phyloP scores from a whole-genome alignment of 768 basidiomycete species.

The Gymnopilus junonius region DNA sequence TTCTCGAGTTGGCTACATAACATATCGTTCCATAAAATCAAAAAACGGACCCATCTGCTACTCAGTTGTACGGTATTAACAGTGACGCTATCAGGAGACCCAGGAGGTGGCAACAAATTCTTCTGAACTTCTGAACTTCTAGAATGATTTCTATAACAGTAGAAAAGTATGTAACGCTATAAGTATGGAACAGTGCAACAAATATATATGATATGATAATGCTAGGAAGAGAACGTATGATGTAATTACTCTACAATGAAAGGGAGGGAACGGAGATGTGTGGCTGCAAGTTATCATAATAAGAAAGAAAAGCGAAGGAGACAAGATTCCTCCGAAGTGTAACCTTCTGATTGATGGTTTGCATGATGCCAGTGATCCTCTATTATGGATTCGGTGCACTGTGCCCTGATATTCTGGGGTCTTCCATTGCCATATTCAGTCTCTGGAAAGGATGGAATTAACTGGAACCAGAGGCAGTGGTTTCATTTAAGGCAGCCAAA shows the following conservation, averaged over 20 bases:
- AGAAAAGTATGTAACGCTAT: background rate
- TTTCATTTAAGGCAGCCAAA: conserved; percentile 10
- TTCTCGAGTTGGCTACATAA: too few relatives aligned
- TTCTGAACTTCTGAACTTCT: background rate
- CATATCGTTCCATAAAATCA: too few relatives aligned
- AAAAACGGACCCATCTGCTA: too few relatives aligned
- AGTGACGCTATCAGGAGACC: too few relatives aligned
- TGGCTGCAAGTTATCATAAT: background rate
- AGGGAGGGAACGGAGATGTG: background rate
- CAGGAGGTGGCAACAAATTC: background rate
- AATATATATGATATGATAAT: background rate
- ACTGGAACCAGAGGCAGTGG: conserved; percentile 9
- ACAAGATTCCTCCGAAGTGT: background rate
- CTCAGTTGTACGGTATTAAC: too few relatives aligned
- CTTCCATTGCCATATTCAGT: background rate
- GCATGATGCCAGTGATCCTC: background rate
- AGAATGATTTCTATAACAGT: background rate
- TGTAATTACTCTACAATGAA: background rate
- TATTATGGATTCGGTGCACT: background rate
- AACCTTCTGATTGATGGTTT: background rate
- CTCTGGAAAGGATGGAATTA: background rate
- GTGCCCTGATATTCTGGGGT: background rate
- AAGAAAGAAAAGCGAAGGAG: background rate
- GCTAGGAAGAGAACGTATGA: background rate
- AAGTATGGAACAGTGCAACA: background rate